phyloP scores from a whole-genome alignment of 331 rosid genomes.

The Rosa hybrid region DNA sequence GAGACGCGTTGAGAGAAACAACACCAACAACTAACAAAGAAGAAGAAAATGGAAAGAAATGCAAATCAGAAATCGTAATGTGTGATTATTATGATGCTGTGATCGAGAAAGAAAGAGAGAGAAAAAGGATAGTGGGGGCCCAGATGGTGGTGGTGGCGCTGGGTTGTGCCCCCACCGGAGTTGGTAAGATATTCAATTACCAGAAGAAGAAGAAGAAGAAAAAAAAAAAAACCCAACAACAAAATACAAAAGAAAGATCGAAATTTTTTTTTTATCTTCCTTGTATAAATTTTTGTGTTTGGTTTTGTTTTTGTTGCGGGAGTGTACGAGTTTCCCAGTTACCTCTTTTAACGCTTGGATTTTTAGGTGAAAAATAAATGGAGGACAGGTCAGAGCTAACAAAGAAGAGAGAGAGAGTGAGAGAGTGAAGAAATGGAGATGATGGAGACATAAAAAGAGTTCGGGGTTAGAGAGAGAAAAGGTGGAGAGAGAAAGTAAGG shows the following conservation, averaged over 20 bases:
- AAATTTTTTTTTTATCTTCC: background rate
- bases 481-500: background rate
- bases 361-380: background rate
- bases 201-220: background rate
- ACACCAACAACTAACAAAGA: background rate
- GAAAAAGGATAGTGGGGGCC: constrained; percentile 50
- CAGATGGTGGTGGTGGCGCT: constrained; percentile 45
- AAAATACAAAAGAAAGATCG: background rate
- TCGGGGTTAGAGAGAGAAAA: background rate
- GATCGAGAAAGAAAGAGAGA: constrained; percentile 17
- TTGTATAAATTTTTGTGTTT: background rate
- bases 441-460: background rate
- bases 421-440: background rate
- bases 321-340: background rate
- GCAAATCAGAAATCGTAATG: background rate
- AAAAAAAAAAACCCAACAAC: background rate
- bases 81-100: background rate
- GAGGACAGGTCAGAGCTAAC: background rate
- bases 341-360: background rate
- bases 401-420: background rate
- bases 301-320: background rate
- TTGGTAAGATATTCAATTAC: constrained; percentile 25
- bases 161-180: constrained; percentile 44
- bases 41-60: background rate
- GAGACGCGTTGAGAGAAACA: constrained; percentile 57